Evolutionary conservation across 352 stramenopile genomes (phyloP).

Genomic region (Phytopythium mirpurense): DNA sequence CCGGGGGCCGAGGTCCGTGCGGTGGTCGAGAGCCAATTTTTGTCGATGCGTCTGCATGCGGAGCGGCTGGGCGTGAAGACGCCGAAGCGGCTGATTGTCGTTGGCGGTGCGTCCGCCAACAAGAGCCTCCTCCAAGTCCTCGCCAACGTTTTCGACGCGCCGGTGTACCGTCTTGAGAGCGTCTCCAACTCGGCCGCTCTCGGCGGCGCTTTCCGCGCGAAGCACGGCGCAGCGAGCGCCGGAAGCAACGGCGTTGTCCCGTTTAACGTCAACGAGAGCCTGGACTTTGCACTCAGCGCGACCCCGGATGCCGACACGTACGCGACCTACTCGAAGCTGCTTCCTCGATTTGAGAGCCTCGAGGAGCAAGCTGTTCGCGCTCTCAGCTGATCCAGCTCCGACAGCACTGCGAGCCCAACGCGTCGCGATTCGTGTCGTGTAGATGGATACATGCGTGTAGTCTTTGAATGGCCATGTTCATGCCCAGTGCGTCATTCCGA

Average conservation of each 20-base stretch:
- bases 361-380: slow-evolving; percentile 30
- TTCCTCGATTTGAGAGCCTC: slow-evolving; percentile 32
- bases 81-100: slow-evolving; percentile 50
- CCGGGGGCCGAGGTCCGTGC: slow-evolving; percentile 42
- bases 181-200: slow-evolving; percentile 48
- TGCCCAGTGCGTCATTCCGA: background rate
- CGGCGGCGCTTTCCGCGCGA: slow-evolving; percentile 42
- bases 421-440: too few relatives aligned
- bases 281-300: slow-evolving; percentile 39
- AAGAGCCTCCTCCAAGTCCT: slow-evolving; percentile 49
- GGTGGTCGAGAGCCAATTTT: slow-evolving; percentile 62
- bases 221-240: slow-evolving; percentile 30
- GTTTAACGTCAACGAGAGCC: slow-evolving; percentile 29
- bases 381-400: slow-evolving; percentile 5
- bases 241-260: slow-evolving; percentile 17
- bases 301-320: slow-evolving; percentile 15
- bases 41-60: slow-evolving; percentile 49
- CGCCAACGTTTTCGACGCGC: slow-evolving; percentile 51
- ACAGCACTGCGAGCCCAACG: too few relatives aligned
- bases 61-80: slow-evolving; percentile 48
- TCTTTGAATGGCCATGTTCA: background rate
- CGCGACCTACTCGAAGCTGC: slow-evolving; percentile 26
- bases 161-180: slow-evolving; percentile 37
- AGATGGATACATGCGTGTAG: too few relatives aligned
- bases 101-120: slow-evolving; percentile 57